These are phyloP conservation scores for Singerocomus rubriflavus DNA, from an alignment of 1,284 basidiomycete genomes.

Conservation along the genomic window DNA sequence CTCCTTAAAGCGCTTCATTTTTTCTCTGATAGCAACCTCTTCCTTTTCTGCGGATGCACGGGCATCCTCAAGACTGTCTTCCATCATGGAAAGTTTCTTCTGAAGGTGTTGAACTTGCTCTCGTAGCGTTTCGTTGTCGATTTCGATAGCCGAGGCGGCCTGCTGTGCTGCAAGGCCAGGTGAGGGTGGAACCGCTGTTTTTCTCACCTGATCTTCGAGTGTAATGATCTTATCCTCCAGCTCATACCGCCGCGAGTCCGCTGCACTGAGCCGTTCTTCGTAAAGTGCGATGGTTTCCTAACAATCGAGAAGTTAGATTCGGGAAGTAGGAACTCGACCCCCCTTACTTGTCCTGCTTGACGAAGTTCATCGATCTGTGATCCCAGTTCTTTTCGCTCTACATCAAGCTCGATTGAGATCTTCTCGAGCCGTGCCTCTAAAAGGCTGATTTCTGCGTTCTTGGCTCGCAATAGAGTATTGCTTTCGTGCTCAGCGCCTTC, in stretches of 20 bases:
- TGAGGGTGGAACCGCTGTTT: slow-evolving; percentile 36
- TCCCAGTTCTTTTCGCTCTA: slow-evolving; percentile 64
- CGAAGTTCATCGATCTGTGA: slow-evolving; percentile 78
- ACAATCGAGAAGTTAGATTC: slow-evolving; percentile 5
- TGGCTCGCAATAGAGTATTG: slow-evolving; percentile 47
- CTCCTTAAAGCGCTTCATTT: slow-evolving; percentile 71
- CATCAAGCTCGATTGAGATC: slow-evolving; percentile 50
- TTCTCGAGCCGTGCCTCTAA: slow-evolving; percentile 51
- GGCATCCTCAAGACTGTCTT: slow-evolving; percentile 85
- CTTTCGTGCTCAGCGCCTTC: slow-evolving; percentile 52
- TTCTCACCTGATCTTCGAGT: slow-evolving; percentile 56
- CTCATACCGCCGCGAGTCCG: slow-evolving; percentile 74
- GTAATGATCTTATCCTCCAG: slow-evolving; percentile 66
- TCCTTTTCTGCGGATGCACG: slow-evolving; percentile 72
- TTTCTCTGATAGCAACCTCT: slow-evolving; percentile 60
- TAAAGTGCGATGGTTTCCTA: slow-evolving; percentile 92
- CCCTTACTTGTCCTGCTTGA: slow-evolving; percentile 72
- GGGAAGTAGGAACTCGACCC: slow-evolving; percentile 2
- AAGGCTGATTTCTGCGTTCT: slow-evolving; percentile 54
- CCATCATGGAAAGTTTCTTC: slow-evolving; percentile 69
- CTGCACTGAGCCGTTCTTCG: slow-evolving; percentile 77
- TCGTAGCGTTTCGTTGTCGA: slow-evolving; percentile 89
- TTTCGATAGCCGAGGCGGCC: slow-evolving; percentile 67
- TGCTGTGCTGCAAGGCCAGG: slow-evolving; percentile 39
- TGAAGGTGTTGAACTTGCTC: slow-evolving; percentile 88